Evolutionary conservation across 1,139 yeast species (phyloP), one percentile per base, ranked within the genome.

Genomic region (Wickerhamomyces sp.): DNA sequence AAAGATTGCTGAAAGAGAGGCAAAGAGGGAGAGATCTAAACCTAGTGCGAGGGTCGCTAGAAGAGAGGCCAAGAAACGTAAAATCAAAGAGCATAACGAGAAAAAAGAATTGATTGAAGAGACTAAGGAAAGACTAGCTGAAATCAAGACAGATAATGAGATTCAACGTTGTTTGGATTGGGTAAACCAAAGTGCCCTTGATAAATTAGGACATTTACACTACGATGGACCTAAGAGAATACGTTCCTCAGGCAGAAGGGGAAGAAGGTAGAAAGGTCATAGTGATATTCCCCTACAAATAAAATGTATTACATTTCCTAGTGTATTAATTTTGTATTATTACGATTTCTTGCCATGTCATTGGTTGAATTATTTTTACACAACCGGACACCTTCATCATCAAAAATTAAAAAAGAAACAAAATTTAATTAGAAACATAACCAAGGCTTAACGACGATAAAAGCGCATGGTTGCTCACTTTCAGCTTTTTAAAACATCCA

Each of bases 181-280:
- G 87, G 78, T 77, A 21, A 81, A 81, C 50, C 69, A 78, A 7
- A 60, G 67, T 15, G 84, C 86, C 1, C 51, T 70, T 19, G 81
- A 77, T 14, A 55, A 60, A 35, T 62, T 68, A 22, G 84, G 78
- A 7, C 68, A 68, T 47, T 61, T 74, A 0, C 74, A 79, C 42
- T 79, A 76, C 46, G 83, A 78, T 15, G 85, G 84, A 5, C 64
- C 62, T 46, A 57, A 52, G 31, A 55, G 38, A 20, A 19, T 35
- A 3, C 41, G 43, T 21, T 37, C 43, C 3, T 43, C 45, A 19
- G 24, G 39, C 13, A 31, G 40, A 19, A 33, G 34, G 29, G 37
- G 44, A 7, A 33, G 34, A 36, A 31, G 38, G 25, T 28, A 24
- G 30, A 12, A 12, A 24, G 10, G 27, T 12, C 13, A 24, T 12